Base-by-base conservation (phyloP, 176 grass and related monocot genomes). In the Carex kokanica region DNA sequence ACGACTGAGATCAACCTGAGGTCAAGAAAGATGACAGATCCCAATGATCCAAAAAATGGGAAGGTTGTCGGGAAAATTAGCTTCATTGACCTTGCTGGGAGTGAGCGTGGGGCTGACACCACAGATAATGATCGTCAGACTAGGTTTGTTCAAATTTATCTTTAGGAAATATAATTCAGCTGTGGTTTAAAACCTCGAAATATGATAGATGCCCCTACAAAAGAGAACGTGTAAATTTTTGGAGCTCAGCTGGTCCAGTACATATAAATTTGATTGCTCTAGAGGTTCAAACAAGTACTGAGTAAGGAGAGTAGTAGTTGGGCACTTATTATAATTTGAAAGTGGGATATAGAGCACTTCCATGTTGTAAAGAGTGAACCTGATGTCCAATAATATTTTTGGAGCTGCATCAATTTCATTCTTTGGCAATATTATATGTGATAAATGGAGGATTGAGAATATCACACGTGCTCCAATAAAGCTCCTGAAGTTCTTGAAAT, bases 21-120 rank as follows among this genome's bases (percentile, higher is more conserved):
- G 25, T 85, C 85, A 71, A 90, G 94, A 83, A 89, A 85, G 21
- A 88, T 85, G 86, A 93, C 92, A 81, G 93, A 95, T 88, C 91
- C 85, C 38, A 98, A 92, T 84, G 96, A 98, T 72, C 86, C 89
- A 27, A 95, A 90, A 81, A 90, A 80, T 83, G 89, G 88, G 60
- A 99, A 93, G 80, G 63, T 88, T n/a, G 85, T 99, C 78, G 96
- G 96, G 1, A 99, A 99, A 83, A 93, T 99, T 78, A 95, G 92
- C 10, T 99, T 99, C 86, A 99, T 99, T 86, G 96, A 99, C 88
- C 93, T 99, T 80, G 96, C 96, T 65, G 96, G 96, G 69, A 99
- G 93, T n/a, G 96, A 99, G 72, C 96, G 96, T 81, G 96, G 96
- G 41, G 96, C 96, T 78, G 96, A 99, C 90, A 99, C 96, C 65